These are phyloP conservation scores for Juglanconis juglandina DNA, from an alignment of 2,329 filamentous ascomycete genomes.

Conservation along the genomic window DNA sequence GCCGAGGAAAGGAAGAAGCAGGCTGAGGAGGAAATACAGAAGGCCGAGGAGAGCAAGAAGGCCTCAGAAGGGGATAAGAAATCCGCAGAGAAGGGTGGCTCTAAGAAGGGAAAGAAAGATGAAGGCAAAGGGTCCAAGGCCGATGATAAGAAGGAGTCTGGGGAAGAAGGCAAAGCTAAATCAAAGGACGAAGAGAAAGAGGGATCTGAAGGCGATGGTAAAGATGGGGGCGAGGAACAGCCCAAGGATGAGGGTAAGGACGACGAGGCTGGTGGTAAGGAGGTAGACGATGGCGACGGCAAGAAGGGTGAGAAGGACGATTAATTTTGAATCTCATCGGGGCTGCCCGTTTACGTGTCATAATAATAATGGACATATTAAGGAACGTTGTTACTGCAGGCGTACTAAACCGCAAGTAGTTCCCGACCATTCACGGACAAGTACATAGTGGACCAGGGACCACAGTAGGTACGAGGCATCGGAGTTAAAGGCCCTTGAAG, in stretches of 20 bases:
- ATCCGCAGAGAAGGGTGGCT: neutral
- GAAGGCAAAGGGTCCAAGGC: conserved; percentile 8
- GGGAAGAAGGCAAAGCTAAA: conserved; percentile 13
- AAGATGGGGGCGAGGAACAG: conserved; percentile 15
- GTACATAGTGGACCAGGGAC: no score
- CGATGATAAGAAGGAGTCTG: neutral
- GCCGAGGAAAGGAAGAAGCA: conserved; percentile 35
- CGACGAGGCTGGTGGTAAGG: conserved; percentile 11
- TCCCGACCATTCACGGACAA: no score
- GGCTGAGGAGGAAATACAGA: conserved; percentile 21
- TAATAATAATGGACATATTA: neutral
- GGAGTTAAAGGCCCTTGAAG: no score
- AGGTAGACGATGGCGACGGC: conserved; percentile 7
- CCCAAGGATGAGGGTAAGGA: conserved; percentile 15
- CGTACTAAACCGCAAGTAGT: no score
- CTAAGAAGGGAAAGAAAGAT: conserved; percentile 24
- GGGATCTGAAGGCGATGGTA: conserved; percentile 2
- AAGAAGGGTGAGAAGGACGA: conserved; percentile 14
- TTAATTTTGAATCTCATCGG: neutral
- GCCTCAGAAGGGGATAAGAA: neutral
- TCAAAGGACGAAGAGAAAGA: conserved; percentile 15
- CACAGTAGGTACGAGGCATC: no score
- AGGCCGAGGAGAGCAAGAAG: conserved; percentile 12
- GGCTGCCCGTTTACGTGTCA: no score
- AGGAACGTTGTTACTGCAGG: no score